Base-by-base conservation (phyloP, 805 yeast genomes). In the Starmerella sirachaensis region DNA sequence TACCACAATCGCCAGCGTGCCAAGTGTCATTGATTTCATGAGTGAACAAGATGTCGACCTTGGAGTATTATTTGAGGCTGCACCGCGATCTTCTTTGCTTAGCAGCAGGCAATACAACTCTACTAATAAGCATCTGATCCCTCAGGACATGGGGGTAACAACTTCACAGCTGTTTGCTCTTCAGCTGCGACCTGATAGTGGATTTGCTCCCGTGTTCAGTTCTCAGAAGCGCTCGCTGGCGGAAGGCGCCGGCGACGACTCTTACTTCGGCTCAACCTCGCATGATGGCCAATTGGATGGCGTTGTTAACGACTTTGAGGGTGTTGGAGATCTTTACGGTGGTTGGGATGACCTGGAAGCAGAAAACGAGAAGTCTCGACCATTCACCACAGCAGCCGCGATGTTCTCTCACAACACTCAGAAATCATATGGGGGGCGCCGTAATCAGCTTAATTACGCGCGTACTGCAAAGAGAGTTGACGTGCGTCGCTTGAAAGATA, bases 391-490 rank as follows among this genome's bases (percentile, higher is more conserved):
- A 25, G 52, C 33, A 11, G 46, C 43, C 11, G 54, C 48, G 18
- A 29, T 38, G 38, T 38, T 32, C 25, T 7, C 41, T 7, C 46
- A 42, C 25, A 20, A 22, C 11, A 20, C 33, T 4, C 41, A 30
- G 14, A 12, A 26, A 2, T 29, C 25, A 11, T 31, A 24, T 16
- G 46, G 21, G 3, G 14, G 31, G 7, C 36, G 25, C 20, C 18
- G 20, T 23, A 60, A 57, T 26, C 60, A 58, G 31, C 54, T 76
- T 17, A 70, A 66, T 42, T 81, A 72, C 52, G 76, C 93, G 2
- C 66, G 76, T 33, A 71, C 73, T 6, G 83, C 94, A 4, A 84
- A 83, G 55, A 70, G 74, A 44, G 91, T 85, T 20, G 86, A 84
- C 52, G 79, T 85, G 23, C 70, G 73, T 45, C 60, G 63, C 18